Base-by-base conservation (phyloP, 106 monocot species). In the Triglochin maritima region DNA sequence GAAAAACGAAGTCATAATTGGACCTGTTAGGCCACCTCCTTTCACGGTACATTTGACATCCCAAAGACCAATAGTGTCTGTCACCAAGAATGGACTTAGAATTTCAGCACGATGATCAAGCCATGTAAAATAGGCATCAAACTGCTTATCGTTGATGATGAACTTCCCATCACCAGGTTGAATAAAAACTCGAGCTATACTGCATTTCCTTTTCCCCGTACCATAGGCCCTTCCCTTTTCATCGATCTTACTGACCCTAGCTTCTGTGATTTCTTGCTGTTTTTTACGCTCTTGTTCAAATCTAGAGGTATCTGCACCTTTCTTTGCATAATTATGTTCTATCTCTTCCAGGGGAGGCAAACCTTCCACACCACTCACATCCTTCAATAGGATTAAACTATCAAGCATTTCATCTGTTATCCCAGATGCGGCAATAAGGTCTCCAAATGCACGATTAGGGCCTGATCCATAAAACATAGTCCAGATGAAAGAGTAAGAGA, bases 181-280 rank as follows among this genome's bases (percentile, higher is more conserved):
- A 72, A 98, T 85, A 84, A 88, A 91, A 16, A 98, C 96, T 77
- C 91, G 85, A 14, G 96, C 88, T 56, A 91, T 63, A 61, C 91
- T 82, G 70, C 96, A 98, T 75, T 98, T 98, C 74, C 91, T 88
- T 84, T 83, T 80, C 47, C 88, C 96, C 12, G 91, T 98, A 69
- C 88, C 96, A 80, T 98, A 91, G 57, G 91, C 87, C 69, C 91
- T 85, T 72, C 91, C 96, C 65, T 88, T 91, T 47, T 84, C 96
- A 80, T 98, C 91, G 46, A 98, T 86, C 76, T 79, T 64, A 65
- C 86, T 79, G n/a, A 91, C 88, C 13, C 90, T 79, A 68, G 88
- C 76, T 58, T 84, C 77, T 50, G 88, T 73, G 81, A 88, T 74
- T 74, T 89, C 96, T 79, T 88, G 83, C 68, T 86, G 88, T 60